Evolutionary conservation across 2,329 filamentous ascomycete genomes (phyloP).

Genomic region (Didymella segeticola): DNA sequence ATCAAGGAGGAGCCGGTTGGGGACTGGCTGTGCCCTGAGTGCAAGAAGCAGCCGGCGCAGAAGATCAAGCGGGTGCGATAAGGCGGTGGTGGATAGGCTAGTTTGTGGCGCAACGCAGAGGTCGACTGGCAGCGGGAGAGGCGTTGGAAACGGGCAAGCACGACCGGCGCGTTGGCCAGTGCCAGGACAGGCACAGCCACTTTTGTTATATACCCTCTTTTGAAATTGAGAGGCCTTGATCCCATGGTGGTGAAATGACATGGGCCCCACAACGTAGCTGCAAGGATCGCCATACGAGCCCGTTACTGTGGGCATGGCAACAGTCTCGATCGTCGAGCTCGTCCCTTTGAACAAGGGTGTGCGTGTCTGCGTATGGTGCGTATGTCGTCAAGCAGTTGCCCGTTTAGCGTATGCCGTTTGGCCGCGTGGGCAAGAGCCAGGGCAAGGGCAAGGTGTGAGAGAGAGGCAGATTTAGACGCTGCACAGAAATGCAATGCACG

Average conservation of each 20-base stretch:
- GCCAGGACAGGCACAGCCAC: not conserved
- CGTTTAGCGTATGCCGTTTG: not conserved
- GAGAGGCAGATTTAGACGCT: too few relatives aligned
- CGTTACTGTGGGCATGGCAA: conserved; percentile 7
- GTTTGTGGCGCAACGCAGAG: conserved; percentile 12
- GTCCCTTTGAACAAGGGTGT: conserved; percentile 10
- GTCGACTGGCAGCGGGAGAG: conserved; percentile 20
- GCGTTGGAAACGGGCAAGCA: conserved; percentile 18
- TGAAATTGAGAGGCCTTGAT: conserved; percentile 4
- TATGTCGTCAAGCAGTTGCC: not conserved
- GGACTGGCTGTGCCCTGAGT: conserved; percentile 58
- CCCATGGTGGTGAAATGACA: not conserved
- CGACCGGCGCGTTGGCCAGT: conserved; percentile 5
- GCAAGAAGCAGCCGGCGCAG: conserved; percentile 46
- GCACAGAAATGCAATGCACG: too few relatives aligned
- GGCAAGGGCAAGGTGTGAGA: too few relatives aligned
- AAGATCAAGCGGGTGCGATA: conserved; percentile 52
- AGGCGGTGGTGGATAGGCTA: too few relatives aligned
- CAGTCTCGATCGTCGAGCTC: conserved; percentile 13
- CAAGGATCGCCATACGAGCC: conserved; percentile 12
- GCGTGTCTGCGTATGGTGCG: not conserved
- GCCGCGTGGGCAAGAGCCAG: not conserved
- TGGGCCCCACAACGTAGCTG: conserved; percentile 5
- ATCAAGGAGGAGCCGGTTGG: conserved; percentile 58
- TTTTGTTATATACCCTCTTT: conserved; percentile 17